These are phyloP conservation scores for Prunus fruticosa DNA, from an alignment of 306 rosid species.

Conservation along the genomic window DNA sequence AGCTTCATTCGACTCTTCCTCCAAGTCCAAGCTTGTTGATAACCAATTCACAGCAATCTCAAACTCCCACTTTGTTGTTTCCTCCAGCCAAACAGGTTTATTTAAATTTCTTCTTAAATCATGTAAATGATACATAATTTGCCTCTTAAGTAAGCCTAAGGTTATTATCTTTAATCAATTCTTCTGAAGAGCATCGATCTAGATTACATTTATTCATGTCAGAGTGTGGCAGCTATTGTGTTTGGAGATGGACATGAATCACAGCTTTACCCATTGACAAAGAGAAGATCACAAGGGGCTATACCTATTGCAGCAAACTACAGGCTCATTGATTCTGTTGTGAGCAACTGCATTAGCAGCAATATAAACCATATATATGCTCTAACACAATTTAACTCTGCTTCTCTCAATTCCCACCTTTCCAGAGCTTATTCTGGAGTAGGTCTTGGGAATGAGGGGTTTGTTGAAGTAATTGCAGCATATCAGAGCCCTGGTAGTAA, in stretches of 20 bases:
- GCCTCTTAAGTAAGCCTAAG: background rate
- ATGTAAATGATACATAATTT: background rate
- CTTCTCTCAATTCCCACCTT: slow-evolving; percentile 47
- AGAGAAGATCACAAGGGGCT: slow-evolving; percentile 43
- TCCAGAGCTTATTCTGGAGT: slow-evolving; percentile 33
- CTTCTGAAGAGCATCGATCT: background rate
- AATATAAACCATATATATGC: slow-evolving; percentile 34
- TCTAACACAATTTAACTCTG: slow-evolving; percentile 42
- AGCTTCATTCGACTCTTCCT: slow-evolving; percentile 19
- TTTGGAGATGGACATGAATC: slow-evolving; percentile 38
- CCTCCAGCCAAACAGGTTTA: slow-evolving; percentile 29
- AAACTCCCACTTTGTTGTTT: slow-evolving; percentile 9
- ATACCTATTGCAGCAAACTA: slow-evolving; percentile 43
- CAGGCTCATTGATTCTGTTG: slow-evolving; percentile 38
- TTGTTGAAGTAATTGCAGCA: slow-evolving; percentile 38
- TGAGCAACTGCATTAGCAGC: slow-evolving; percentile 45
- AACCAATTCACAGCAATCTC: slow-evolving; percentile 24
- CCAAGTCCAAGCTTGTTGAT: slow-evolving; percentile 16
- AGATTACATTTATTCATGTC: background rate
- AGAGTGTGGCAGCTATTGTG: slow-evolving; percentile 37
- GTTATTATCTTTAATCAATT: background rate
- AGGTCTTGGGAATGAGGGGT: slow-evolving; percentile 21
- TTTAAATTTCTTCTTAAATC: background rate
- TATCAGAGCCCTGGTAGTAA: slow-evolving; percentile 32
- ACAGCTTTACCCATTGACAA: slow-evolving; percentile 39